These are phyloP conservation scores for Toxicodendron radicans DNA, from an alignment of 345 rosid genomes.

Conservation along the genomic window DNA sequence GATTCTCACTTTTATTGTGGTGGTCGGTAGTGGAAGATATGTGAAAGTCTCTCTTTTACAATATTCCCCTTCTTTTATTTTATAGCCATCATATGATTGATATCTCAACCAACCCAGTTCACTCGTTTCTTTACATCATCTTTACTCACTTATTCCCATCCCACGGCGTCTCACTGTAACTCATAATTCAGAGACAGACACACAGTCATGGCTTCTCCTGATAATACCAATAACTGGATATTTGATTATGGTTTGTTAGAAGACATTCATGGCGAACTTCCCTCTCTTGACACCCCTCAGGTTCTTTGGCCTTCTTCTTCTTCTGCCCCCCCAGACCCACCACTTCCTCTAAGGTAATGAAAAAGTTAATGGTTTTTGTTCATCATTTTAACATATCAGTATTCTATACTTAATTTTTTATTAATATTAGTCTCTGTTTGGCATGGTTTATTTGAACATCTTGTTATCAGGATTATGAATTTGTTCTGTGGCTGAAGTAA, in stretches of 20 bases:
- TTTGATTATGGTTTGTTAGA: conserved; percentile 42
- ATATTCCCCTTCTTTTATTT: conserved; percentile 16
- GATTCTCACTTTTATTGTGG: conserved; percentile 15
- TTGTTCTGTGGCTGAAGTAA: too few species aligned
- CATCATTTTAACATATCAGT: too few species aligned
- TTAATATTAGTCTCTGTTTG: too few species aligned
- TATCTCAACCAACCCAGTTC: conserved; percentile 18
- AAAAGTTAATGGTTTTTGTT: too few species aligned
- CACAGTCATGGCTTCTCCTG: conserved; percentile 32
- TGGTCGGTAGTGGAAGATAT: conserved; percentile 19
- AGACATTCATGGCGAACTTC: conserved; percentile 43
- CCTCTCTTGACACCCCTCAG: conserved; percentile 32
- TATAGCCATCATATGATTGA: background rate
- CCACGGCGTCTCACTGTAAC: background rate
- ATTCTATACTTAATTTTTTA: background rate
- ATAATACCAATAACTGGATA: conserved; percentile 38
- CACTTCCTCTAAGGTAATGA: conserved; percentile 33
- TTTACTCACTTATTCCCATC: background rate
- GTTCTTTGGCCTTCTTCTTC: conserved; percentile 40
- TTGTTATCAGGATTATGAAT: too few species aligned
- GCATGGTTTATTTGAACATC: too few species aligned
- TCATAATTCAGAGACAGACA: background rate
- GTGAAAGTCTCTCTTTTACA: conserved; percentile 11
- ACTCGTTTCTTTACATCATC: conserved; percentile 17
- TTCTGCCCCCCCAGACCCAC: conserved; percentile 13